Evolutionary conservation across 148 eudicot species (phyloP).

Genomic region (Euryodendron excelsum): DNA sequence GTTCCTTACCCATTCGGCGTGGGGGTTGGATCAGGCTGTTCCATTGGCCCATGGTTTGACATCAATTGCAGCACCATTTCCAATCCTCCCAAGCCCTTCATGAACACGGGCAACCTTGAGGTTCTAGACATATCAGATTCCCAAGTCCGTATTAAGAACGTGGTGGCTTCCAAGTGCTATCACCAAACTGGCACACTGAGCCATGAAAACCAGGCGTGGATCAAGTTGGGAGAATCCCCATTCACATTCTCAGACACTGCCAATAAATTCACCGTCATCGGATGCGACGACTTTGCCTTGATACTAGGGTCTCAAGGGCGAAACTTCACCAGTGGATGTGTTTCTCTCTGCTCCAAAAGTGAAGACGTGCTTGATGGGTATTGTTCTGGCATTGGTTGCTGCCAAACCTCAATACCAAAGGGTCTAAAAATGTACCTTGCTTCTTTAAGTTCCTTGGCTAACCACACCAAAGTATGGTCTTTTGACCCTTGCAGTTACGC

Average conservation of each 20-base stretch:
- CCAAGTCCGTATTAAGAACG: conserved; percentile 23
- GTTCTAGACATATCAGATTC: conserved; percentile 27
- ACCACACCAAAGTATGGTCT: conserved; percentile 15
- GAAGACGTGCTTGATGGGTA: conserved; percentile 31
- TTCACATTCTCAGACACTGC: conserved; percentile 32
- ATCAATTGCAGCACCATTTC: conserved; percentile 32
- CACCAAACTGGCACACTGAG: neutral
- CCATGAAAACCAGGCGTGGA: neutral
- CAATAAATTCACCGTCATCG: conserved; percentile 38
- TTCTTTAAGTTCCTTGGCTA: neutral
- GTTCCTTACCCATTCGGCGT: conserved; percentile 62
- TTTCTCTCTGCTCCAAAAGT: conserved; percentile 21
- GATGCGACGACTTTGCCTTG: conserved; percentile 43
- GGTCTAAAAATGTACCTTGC: conserved; percentile 18
- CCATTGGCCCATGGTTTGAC: conserved; percentile 21
- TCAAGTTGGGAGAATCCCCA: conserved; percentile 14
- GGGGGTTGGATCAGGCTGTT: conserved; percentile 28
- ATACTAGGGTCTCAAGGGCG: neutral
- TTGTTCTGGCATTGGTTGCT: conserved; percentile 54
- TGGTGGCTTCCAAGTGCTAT: conserved; percentile 26
- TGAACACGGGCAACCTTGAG: conserved; percentile 10
- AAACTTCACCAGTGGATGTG: conserved; percentile 33
- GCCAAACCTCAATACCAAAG: conserved; percentile 42
- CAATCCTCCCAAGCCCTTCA: conserved; percentile 37
- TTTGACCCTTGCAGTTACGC: conserved; percentile 46